Evolutionary conservation across 2,329 filamentous ascomycete species (phyloP).

Genomic region (Didymella glomerata): DNA sequence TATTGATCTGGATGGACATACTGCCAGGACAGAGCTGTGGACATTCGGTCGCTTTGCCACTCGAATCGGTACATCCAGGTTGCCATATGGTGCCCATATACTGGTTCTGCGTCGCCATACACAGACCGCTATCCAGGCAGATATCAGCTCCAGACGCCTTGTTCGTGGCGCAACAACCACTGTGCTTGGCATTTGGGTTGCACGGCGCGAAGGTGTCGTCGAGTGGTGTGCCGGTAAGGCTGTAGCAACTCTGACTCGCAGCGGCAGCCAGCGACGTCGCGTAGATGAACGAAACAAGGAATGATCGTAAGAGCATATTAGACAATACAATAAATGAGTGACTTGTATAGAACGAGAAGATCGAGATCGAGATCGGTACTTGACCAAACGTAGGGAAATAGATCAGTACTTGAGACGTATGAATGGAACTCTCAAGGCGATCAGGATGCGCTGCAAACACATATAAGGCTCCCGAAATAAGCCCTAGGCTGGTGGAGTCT

Average conservation of each 20-base stretch:
- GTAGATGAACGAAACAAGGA: conserved; percentile 27
- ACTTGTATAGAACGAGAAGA: neutral
- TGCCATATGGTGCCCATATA: conserved; percentile 47
- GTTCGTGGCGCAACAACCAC: conserved; percentile 46
- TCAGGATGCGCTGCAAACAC: conserved; percentile 21
- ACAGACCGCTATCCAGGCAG: conserved; percentile 46
- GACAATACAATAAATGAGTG: neutral
- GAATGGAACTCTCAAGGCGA: conserved; percentile 10
- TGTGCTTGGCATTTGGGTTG: conserved; percentile 40
- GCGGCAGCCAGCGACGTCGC: conserved; percentile 24
- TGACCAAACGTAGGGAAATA: conserved; percentile 4
- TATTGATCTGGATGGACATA: conserved; percentile 23
- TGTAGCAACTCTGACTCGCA: conserved; percentile 42
- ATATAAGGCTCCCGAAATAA: conserved; percentile 31
- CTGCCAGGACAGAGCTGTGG: conserved; percentile 43
- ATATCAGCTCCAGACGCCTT: conserved; percentile 37
- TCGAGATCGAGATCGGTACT: conserved; percentile 9
- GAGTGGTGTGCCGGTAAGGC: conserved; percentile 40
- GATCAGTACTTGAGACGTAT: conserved; percentile 5
- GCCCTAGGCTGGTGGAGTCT: conserved; percentile 22
- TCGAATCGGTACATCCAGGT: conserved; percentile 48
- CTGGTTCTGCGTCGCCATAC: conserved; percentile 42
- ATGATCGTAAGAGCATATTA: conserved; percentile 31
- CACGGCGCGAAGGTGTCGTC: conserved; percentile 43
- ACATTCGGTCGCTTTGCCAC: conserved; percentile 40